Evolutionary conservation across 345 rosid genomes (phyloP).

Genomic region (Citrus sinensis): DVS_A1.0 CM039163.1:40515501-40516000

Average conservation of each 20-base stretch:
- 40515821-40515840: neutral
- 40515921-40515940: neutral
- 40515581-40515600: neutral
- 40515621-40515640: neutral
- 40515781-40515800: neutral
- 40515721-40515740: neutral
- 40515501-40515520: constrained; percentile 2
- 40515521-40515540: neutral
- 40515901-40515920: no score
- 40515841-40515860: neutral
- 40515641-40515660: no score
- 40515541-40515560: neutral
- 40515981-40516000: no score
- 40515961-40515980: no score
- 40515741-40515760: neutral
- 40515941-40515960: neutral
- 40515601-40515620: neutral
- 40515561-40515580: constrained; percentile 3
- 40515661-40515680: neutral
- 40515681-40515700: neutral
- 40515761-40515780: neutral
- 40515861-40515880: neutral
- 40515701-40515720: neutral
- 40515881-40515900: neutral
- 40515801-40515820: neutral